phyloP scores from a whole-genome alignment of 768 basidiomycete species.

The Tubosaeta brunneosetosa region DNA sequence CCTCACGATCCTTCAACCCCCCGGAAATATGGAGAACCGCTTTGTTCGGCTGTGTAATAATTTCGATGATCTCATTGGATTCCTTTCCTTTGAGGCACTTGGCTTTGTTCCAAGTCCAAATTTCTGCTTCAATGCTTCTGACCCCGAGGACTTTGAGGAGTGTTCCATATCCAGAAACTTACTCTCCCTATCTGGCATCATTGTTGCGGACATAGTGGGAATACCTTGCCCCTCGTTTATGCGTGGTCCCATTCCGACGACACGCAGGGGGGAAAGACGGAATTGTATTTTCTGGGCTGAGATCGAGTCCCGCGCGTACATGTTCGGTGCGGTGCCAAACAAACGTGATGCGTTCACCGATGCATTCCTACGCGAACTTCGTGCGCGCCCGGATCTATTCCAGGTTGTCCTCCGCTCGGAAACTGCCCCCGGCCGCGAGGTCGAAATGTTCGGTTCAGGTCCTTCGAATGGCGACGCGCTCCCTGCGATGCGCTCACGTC shows the following conservation, averaged over 20 bases:
- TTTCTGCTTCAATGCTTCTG: constrained; percentile 11
- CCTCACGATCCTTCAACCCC: constrained; percentile 5
- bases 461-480: constrained; percentile 2
- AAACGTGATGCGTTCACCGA: constrained; percentile 23
- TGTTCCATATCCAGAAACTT: constrained; percentile 9
- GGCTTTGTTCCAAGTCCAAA: constrained; percentile 15
- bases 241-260: constrained; percentile 3
- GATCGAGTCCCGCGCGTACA: constrained; percentile 17
- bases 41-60: constrained; percentile 29
- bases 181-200: constrained; percentile 19
- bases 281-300: constrained; percentile 24
- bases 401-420: constrained; percentile 29
- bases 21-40: constrained; percentile 25
- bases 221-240: background rate
- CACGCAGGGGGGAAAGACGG: constrained; percentile 5
- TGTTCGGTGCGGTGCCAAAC: constrained; percentile 31
- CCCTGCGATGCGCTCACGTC: constrained; percentile 9
- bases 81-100: constrained; percentile 24
- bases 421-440: constrained; percentile 17
- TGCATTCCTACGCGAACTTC: constrained; percentile 27
- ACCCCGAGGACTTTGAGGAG: background rate
- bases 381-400: constrained; percentile 30
- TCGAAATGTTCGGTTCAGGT: constrained; percentile 26
- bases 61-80: constrained; percentile 28
- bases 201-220: constrained; percentile 19